Evolutionary conservation across 768 basidiomycete species (phyloP), one percentile per base, ranked within the genome.

Genomic region (Phylloporus arenicola): DNA sequence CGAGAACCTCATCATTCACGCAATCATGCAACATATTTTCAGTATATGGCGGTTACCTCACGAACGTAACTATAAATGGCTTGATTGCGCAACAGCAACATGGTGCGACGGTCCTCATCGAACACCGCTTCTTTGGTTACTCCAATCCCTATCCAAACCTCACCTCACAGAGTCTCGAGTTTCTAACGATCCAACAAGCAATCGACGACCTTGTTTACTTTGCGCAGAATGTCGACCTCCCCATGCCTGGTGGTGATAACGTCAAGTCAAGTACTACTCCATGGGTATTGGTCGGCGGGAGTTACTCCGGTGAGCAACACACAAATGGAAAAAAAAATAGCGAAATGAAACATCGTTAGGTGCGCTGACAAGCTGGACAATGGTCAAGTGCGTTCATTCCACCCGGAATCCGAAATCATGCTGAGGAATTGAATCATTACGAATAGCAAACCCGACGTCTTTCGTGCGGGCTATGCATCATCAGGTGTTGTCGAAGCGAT

Each of bases 111-210:
- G 70, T 88, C 54, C 69, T 87, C 25, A 53, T 87, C 22, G 86
- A 88, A 58, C 86, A 88, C 59, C 76, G 87, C 20, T 89, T 83
- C 72, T 88, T 81, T 54, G 86, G 86, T 13, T 66, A 77, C n/a
- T 88, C 85, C 50, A 89, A 86, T 61, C 86, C 86, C 4, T 75
- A 73, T 43, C 69, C 75, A 17, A 74, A 87, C 62, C 74, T 88
- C 24, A 77, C 71, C 30, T 76, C 76, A 27, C 64, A 75, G 57
- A 86, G 81, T 59, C 68, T 88, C 39, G 65, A 68, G 41, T 56
- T 79, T 12, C 82, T 83, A 61, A 87, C 83, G 1, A 75, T 88
- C 42, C 81, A 86, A 61, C 86, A 88, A 67, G 83, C 84, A 10
- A 80, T 86, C 54, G 81, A 86, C 44, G 86, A 88, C 58, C 65